Evolutionary conservation across 2,329 filamentous ascomycete species (phyloP).

Genomic region (Trichoderma arundinaceum): DNA sequence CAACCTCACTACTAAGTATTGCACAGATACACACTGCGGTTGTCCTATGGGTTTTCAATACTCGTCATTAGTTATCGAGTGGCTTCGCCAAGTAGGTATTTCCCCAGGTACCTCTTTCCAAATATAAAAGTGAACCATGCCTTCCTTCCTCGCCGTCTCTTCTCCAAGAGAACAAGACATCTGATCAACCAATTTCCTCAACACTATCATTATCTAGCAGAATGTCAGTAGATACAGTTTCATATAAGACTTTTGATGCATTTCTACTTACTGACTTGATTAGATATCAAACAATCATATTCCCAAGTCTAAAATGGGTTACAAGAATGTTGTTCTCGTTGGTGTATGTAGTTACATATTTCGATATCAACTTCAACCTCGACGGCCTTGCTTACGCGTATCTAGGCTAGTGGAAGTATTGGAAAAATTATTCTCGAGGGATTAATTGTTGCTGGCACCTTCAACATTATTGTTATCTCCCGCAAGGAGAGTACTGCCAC

Average conservation of each 20-base stretch:
- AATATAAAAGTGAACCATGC: neutral
- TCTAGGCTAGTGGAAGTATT: conserved; percentile 34
- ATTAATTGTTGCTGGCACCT: conserved; percentile 26
- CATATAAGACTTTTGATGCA: neutral
- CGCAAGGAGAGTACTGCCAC: conserved; percentile 30
- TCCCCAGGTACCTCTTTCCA: neutral
- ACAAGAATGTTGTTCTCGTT: conserved; percentile 9
- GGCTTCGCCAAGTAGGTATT: neutral
- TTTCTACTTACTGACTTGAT: neutral
- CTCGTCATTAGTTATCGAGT: neutral
- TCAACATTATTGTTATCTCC: conserved; percentile 31
- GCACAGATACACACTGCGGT: neutral
- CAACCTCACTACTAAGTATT: neutral
- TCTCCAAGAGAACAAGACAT: neutral
- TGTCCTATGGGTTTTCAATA: neutral
- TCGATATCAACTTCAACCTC: no score
- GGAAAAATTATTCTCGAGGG: conserved; percentile 33
- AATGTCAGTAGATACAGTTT: neutral
- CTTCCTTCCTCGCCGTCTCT: neutral
- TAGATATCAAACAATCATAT: neutral
- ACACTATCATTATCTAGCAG: neutral
- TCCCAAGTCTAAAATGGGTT: neutral
- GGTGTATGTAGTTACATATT: neutral
- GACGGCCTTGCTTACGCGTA: neutral
- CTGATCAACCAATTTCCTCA: neutral